phyloP scores from a whole-genome alignment of 1,284 basidiomycete species.

The Tilletia caries region DNA sequence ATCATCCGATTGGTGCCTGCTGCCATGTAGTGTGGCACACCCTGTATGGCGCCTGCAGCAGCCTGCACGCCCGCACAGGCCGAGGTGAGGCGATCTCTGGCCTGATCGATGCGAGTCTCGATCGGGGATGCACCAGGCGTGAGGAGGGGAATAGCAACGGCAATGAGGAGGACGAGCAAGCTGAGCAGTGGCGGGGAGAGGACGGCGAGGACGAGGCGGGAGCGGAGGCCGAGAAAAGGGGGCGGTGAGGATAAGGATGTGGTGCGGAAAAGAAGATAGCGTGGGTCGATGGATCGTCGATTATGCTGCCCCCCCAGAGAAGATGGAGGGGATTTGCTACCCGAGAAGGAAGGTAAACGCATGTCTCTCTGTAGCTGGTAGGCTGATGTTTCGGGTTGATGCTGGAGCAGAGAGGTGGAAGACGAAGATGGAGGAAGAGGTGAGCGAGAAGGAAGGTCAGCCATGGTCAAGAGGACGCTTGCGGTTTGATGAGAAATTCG shows the following conservation, averaged over 20 bases:
- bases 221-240: slow-evolving; percentile 76
- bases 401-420: too few relatives aligned
- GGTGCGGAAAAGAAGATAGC: not conserved
- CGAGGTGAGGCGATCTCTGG: slow-evolving; percentile 69
- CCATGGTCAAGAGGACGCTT: too few relatives aligned
- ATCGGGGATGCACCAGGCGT: slow-evolving; percentile 69
- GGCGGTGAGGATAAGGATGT: slow-evolving; percentile 24
- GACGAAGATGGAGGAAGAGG: too few relatives aligned
- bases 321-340: too few relatives aligned
- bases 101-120: slow-evolving; percentile 65
- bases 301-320: not conserved
- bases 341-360: too few relatives aligned
- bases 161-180: slow-evolving; percentile 67
- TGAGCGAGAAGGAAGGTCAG: too few relatives aligned
- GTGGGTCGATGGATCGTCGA: not conserved
- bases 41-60: slow-evolving; percentile 75
- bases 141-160: slow-evolving; percentile 66
- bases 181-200: slow-evolving; percentile 67
- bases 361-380: too few relatives aligned
- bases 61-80: slow-evolving; percentile 78
- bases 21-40: slow-evolving; percentile 81
- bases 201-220: slow-evolving; percentile 78
- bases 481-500: too few relatives aligned
- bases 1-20: slow-evolving; percentile 76
- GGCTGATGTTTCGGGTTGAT: too few relatives aligned